Evolutionary conservation across 2,329 filamentous ascomycete species (phyloP), one percentile per base, ranked within the genome.

Genomic region (Colletotrichum musae): DNA sequence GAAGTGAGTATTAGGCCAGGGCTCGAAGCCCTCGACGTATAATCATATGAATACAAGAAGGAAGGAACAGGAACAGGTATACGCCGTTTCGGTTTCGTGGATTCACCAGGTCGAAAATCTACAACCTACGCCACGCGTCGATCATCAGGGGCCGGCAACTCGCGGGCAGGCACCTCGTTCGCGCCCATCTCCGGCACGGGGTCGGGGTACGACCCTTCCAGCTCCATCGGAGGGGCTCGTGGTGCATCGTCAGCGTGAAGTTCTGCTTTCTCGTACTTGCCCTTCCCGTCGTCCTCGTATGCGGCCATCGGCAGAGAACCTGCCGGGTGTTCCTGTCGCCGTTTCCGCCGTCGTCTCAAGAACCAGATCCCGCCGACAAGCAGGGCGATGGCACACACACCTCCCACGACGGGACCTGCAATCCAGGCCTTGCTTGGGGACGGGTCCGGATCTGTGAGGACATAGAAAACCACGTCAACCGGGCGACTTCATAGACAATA

Each of bases 341-440:
- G 36, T 13, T 45, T 52, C 5, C 7, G 15, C 9, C 36, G 57
- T 5, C 57, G 51, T 53, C 39, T 6, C 21, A 64, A 4, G 9
- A 68, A 68, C 59, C 64, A 68, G 6, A 51, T 56, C 2, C 64
- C 45, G 9, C 15, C 4, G 3, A 24, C 16, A 0, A 51, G 36
- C 0, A 58, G 26, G 15, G 39, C 0, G 6, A 68, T 39, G 2
- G 21, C 26, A 12, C 21, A 50, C 5, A 48, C 6, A 6, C 28
- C 21, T 39, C 59, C 59, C 2, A 68, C 50, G 2, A 68, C 45
- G 5, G 59, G 45, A 6, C 64, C 64, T 13, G 64, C 59, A 18
- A 64, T 24, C 64, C 64, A 68, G 16, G 53, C 59, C 5, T 50
- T 57, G 32, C 32, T 45, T 10, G 32, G 7, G 32, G 32, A 36